Conservation (phyloP, 2,329 filamentous ascomycete genomes). For the Escovopsis sp. region DNA sequence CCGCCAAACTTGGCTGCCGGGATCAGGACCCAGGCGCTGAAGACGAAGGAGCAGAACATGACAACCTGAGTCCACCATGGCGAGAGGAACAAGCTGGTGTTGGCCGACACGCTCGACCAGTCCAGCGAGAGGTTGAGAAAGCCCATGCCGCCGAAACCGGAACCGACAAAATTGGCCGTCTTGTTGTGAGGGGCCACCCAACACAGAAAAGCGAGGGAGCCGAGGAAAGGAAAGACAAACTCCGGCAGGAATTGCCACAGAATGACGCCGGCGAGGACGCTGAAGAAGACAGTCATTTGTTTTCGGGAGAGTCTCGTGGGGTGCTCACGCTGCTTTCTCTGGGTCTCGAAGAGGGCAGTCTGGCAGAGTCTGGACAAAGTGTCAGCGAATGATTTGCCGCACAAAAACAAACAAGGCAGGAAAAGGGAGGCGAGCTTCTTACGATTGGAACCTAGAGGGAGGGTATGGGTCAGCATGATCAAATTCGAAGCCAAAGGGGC, state of each 20-base stretch:
- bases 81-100: slow-evolving; percentile 36
- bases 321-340: slow-evolving; percentile 34
- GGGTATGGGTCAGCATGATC: background rate
- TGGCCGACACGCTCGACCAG: slow-evolving; percentile 45
- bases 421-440: slow-evolving; percentile 3
- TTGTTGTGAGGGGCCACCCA: slow-evolving; percentile 46
- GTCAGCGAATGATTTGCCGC: background rate
- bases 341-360: slow-evolving; percentile 43
- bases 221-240: slow-evolving; percentile 43
- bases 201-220: slow-evolving; percentile 45
- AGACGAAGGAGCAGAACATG: slow-evolving; percentile 37
- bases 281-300: slow-evolving; percentile 44
- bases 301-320: slow-evolving; percentile 33
- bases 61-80: slow-evolving; percentile 46
- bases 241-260: slow-evolving; percentile 50
- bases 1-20: slow-evolving; percentile 44
- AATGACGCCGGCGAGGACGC: slow-evolving; percentile 34
- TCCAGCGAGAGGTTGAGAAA: slow-evolving; percentile 44
- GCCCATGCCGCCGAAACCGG: slow-evolving; percentile 47
- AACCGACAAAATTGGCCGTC: slow-evolving; percentile 44
- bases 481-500: background rate
- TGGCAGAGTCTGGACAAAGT: slow-evolving; percentile 26
- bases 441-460: slow-evolving; percentile 25
- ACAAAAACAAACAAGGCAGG: background rate
- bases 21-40: slow-evolving; percentile 43